Evolutionary conservation across 148 eudicot species (phyloP).

Genomic region (Hydrangea macrophylla): DNA sequence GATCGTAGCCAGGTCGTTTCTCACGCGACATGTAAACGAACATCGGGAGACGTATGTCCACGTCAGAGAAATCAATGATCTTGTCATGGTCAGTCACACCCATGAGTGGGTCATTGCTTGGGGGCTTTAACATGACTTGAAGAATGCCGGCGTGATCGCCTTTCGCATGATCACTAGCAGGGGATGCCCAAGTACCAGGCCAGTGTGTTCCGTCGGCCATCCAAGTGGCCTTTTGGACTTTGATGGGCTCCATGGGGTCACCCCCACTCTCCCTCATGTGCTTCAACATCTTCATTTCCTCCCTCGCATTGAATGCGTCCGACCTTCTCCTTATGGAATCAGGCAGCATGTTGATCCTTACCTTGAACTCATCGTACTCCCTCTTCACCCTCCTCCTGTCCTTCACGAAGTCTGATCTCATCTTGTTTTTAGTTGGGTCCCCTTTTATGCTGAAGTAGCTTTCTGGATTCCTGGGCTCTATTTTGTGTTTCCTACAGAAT

Average conservation of each 20-base stretch:
- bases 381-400: constrained; percentile 23
- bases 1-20: constrained; percentile 7
- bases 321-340: no score
- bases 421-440: constrained; percentile 21
- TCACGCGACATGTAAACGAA: constrained; percentile 2
- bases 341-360: constrained; percentile 25
- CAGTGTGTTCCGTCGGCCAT: no score
- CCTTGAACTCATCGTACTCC: constrained; percentile 27
- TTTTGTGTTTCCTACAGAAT: constrained; percentile 20
- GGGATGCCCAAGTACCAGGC: not conserved
- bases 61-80: not conserved
- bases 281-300: no score
- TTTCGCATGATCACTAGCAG: not conserved
- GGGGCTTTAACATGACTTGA: not conserved
- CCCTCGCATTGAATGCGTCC: no score
- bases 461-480: constrained; percentile 23
- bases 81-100: not conserved
- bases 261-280: no score
- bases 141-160: not conserved
- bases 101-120: not conserved
- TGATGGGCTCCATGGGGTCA: no score
- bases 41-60: constrained; percentile 5
- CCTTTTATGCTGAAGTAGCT: constrained; percentile 16
- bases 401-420: constrained; percentile 16
- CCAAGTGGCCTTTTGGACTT: not conserved